Evolutionary conservation across 768 basidiomycete genomes (phyloP).

Genomic region (Lentinula sp.): DNA sequence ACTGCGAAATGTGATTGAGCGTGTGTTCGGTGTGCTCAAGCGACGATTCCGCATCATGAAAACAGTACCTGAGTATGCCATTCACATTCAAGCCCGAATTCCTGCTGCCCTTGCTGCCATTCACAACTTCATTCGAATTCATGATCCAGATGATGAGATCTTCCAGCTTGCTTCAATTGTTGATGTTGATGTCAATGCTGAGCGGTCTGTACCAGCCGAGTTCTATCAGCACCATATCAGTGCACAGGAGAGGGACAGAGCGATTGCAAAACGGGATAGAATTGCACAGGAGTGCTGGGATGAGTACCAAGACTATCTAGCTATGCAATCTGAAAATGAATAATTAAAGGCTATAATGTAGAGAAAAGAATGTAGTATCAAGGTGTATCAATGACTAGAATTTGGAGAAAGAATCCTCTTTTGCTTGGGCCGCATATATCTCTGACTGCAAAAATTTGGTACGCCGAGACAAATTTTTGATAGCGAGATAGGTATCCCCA

Average conservation of each 20-base stretch:
- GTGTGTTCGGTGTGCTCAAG: conserved; percentile 20
- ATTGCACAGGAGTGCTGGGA: no score
- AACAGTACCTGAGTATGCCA: conserved; percentile 13
- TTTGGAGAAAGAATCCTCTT: background rate
- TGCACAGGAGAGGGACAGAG: no score
- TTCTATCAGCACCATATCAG: no score
- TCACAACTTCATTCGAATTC: conserved; percentile 20
- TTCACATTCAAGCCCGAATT: conserved; percentile 17
- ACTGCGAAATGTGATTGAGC: conserved; percentile 19
- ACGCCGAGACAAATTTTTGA: background rate
- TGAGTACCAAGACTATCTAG: no score
- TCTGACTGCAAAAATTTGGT: background rate
- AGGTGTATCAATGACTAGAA: no score
- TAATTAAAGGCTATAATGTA: no score
- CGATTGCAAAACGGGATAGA: no score
- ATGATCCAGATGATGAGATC: conserved; percentile 15
- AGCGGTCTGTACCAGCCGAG: no score
- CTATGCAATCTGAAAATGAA: no score
- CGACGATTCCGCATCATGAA: conserved; percentile 13
- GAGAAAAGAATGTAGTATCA: no score
- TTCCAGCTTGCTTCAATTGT: background rate
- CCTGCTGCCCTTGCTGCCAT: conserved; percentile 16
- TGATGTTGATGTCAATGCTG: no score
- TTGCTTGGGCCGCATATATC: background rate
- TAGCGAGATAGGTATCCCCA: background rate